Conservation (phyloP, 2,329 filamentous ascomycete species). For the Paracorniculantispora psalliotae region DNA sequence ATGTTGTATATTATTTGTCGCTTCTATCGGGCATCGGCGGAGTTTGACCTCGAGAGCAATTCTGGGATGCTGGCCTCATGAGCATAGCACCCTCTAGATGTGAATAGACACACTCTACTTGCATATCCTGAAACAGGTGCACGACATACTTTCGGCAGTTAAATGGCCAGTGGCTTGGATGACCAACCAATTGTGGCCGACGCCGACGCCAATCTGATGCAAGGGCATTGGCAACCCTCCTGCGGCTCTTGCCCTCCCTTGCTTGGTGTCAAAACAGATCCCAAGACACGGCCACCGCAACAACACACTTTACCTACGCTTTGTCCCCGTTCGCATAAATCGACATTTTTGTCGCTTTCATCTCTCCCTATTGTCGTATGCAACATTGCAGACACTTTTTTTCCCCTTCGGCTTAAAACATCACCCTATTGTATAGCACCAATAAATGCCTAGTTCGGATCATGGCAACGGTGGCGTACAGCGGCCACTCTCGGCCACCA, state of each 20-base stretch:
- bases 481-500: not conserved
- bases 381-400: not conserved
- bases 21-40: not conserved
- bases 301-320: slow-evolving; percentile 5
- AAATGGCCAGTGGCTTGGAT: not conserved
- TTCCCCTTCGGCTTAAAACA: not conserved
- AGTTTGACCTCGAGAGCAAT: not conserved
- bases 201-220: not conserved
- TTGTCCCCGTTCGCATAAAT: not conserved
- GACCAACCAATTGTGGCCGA: not conserved
- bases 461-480: slow-evolving; percentile 1
- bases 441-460: not conserved
- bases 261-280: slow-evolving; percentile 5
- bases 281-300: not conserved
- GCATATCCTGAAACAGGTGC: not conserved
- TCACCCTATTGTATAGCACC: not conserved
- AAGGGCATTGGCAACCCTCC: not conserved
- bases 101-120: slow-evolving; percentile 6
- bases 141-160: not conserved
- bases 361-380: not conserved
- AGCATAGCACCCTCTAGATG: not conserved
- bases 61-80: not conserved
- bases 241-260: slow-evolving; percentile 2
- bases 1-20: slow-evolving; percentile 9
- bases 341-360: not conserved